Evolutionary conservation across 2,329 filamentous ascomycete genomes (phyloP).

Genomic region (Aspergillus sp.): DNA sequence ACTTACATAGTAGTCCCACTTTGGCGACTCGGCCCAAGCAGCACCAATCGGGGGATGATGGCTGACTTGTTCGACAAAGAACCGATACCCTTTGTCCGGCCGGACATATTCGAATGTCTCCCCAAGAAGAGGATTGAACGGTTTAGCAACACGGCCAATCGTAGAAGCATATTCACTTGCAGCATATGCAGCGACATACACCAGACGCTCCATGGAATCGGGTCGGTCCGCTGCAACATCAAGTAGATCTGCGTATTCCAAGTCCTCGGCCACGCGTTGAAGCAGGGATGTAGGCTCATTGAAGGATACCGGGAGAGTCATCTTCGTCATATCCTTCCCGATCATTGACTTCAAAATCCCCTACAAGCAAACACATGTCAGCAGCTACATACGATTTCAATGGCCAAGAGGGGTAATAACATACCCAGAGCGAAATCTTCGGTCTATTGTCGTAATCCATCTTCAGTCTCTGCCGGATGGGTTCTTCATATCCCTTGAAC

Average conservation of each 20-base stretch:
- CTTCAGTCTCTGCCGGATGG: constrained; percentile 74
- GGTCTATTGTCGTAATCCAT: constrained; percentile 91
- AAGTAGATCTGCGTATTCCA: constrained; percentile 94
- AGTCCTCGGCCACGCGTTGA: constrained; percentile 92
- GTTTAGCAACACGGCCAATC: constrained; percentile 94
- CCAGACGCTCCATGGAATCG: constrained; percentile 86
- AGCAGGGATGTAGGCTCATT: constrained; percentile 96
- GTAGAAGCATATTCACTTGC: constrained; percentile 96
- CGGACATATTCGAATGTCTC: constrained; percentile 97
- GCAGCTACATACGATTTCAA: neutral
- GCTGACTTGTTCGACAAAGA: constrained; percentile 97
- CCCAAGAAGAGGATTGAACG: constrained; percentile 93
- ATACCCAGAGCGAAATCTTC: constrained; percentile 93
- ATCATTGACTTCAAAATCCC: constrained; percentile 99
- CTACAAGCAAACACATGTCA: constrained; percentile 48
- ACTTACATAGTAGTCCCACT: constrained; percentile 84
- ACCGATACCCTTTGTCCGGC: constrained; percentile 95
- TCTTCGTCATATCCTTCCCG: constrained; percentile 99
- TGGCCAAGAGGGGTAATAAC: constrained; percentile 29
- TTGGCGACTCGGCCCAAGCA: constrained; percentile 85
- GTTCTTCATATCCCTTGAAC: constrained; percentile 90
- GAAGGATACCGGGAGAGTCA: constrained; percentile 97
- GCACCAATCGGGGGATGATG: constrained; percentile 95
- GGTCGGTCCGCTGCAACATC: constrained; percentile 81
- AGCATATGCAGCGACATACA: constrained; percentile 94